phyloP scores from a whole-genome alignment of 1,139 yeast genomes.

The Zygosaccharomyces sapae region DNA sequence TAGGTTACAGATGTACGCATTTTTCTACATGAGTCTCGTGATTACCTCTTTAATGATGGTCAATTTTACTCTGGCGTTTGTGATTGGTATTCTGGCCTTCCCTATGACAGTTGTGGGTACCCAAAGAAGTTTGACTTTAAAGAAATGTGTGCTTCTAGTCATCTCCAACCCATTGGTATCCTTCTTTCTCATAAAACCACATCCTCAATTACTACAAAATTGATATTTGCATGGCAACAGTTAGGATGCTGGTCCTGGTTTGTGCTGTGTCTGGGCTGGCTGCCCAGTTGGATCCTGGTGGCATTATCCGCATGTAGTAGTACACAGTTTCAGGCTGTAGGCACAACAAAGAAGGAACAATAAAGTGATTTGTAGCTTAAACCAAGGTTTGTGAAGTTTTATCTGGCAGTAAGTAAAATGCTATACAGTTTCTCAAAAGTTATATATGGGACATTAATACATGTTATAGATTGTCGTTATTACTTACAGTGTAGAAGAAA shows the following conservation, averaged over 20 bases:
- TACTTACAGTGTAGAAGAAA: too few species aligned
- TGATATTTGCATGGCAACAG: conserved; percentile 62
- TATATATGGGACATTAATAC: too few species aligned
- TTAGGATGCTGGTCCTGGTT: conserved; percentile 88
- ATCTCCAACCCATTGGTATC: conserved; percentile 55
- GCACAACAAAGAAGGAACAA: conserved; percentile 13
- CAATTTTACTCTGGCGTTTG: conserved; percentile 76
- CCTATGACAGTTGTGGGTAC: conserved; percentile 62
- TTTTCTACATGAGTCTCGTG: conserved; percentile 61
- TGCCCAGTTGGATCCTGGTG: conserved; percentile 70
- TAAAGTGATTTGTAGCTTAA: neutral
- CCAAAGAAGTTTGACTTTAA: conserved; percentile 23
- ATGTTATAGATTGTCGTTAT: too few species aligned
- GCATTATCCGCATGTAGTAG: conserved; percentile 36
- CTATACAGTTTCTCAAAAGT: too few species aligned
- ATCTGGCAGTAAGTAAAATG: too few species aligned
- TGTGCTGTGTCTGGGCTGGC: conserved; percentile 70
- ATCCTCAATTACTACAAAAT: conserved; percentile 42
- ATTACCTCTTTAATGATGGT: conserved; percentile 73
- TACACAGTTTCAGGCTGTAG: neutral
- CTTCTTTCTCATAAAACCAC: conserved; percentile 38
- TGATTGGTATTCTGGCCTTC: conserved; percentile 60
- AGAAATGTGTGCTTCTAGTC: conserved; percentile 36
- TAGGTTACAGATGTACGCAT: conserved; percentile 41
- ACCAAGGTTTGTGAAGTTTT: neutral